These are phyloP conservation scores for Epichloe elymi DNA, from an alignment of 2,329 filamentous ascomycete species.

Conservation along the genomic window DNA sequence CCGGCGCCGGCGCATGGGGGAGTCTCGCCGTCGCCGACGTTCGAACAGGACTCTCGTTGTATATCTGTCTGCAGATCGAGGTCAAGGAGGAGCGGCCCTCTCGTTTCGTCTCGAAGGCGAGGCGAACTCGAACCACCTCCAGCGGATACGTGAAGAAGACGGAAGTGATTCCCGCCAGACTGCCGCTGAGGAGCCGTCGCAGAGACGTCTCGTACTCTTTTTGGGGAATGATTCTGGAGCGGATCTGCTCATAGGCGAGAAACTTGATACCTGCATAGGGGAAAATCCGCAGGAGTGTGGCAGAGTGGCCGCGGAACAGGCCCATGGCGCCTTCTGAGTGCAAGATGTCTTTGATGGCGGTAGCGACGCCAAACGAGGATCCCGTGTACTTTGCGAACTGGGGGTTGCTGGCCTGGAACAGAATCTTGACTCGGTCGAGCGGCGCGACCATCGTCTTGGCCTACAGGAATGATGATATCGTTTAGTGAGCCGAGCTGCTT, in stretches of 20 bases:
- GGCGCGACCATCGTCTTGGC: slow-evolving; percentile 93
- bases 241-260: slow-evolving; percentile 92
- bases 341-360: slow-evolving; percentile 76
- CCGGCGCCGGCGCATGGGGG: slow-evolving; percentile 14
- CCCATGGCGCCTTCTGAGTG: slow-evolving; percentile 58
- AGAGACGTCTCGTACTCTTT: slow-evolving; percentile 66
- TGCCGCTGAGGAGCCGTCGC: slow-evolving; percentile 61
- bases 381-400: slow-evolving; percentile 88
- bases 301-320: slow-evolving; percentile 87
- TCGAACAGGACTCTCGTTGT: slow-evolving; percentile 52
- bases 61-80: slow-evolving; percentile 78
- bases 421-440: slow-evolving; percentile 94
- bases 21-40: slow-evolving; percentile 17
- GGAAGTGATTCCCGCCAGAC: slow-evolving; percentile 69
- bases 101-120: slow-evolving; percentile 86
- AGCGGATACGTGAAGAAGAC: slow-evolving; percentile 95
- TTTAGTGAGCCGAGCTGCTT: too few relatives aligned
- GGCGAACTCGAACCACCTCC: slow-evolving; percentile 79
- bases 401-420: slow-evolving; percentile 91
- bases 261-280: slow-evolving; percentile 96
- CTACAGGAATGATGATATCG: slow-evolving; percentile 28
- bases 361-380: slow-evolving; percentile 72
- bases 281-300: slow-evolving; percentile 86
- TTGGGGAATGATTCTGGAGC: slow-evolving; percentile 59
- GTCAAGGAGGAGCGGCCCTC: slow-evolving; percentile 55